Evolutionary conservation across 1,284 basidiomycete genomes (phyloP), one percentile per base, ranked within the genome.

Genomic region (Chalciporus sp.): DNA sequence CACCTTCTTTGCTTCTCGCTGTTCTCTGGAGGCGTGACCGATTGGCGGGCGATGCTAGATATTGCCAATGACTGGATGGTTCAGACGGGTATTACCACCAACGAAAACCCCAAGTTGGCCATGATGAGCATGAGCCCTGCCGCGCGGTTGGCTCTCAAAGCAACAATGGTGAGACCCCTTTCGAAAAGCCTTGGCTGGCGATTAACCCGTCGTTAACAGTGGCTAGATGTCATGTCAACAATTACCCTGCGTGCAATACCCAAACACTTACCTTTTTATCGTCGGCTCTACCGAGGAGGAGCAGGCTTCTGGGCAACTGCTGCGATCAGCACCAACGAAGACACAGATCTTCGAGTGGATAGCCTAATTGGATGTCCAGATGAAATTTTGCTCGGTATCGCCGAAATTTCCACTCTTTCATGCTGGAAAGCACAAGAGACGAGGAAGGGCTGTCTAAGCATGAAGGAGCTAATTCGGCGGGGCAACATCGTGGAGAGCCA

Each of bases 151-250:
- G 80, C 84, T 16, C 79, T 88, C 44, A 88, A 89, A 67, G 76
- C 79, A 42, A 86, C 82, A 4, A 81, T 92, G 77, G 88, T 92
- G 63, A 72, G 86, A 70, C 16, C 41, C 33, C 40, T 14, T 23
- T 58, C 27, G 45, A 56, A 43, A 48, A 46, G 47, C 46, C 19
- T 35, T 29, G 52, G 35, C 29, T 23, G 26, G 10, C 35, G 31
- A 7, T 55, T 61, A 42, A 63, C 54, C 41, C 39, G 40, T n/a
- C n/a, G 42, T 29, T 16, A 27, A 50, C 64, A 92, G 90, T 90
- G 87, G 84, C 73, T 88, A 52, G 89, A 92, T 66, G 80, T 88
- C 57, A 80, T 90, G 67, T 79, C 87, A 45, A 83, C 83, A 61
- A 69, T 90, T 49, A 85, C 84, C 26, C 68, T 82, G 53, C 74